Evolutionary conservation across 129 eudicot genomes (phyloP), one percentile per base, ranked within the genome.

Genomic region (Arctium minus): DNA sequence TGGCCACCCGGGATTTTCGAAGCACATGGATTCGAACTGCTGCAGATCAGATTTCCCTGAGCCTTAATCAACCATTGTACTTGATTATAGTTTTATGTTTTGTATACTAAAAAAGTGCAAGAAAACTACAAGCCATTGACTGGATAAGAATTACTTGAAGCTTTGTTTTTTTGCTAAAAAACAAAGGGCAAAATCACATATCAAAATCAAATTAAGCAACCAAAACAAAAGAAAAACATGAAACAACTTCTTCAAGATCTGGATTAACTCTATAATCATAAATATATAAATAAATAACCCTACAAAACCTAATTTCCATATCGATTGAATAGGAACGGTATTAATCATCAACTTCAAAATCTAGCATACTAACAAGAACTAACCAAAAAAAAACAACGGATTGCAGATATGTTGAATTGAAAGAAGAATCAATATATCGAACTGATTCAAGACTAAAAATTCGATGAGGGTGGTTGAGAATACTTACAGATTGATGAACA

Each of bases 401-500:
- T 39, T 31, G 17, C 33, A 73, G 5, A 64, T 60, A 38, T 12
- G 13, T 60, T 1, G 3, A 68, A 65, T 8, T 65, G 30, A 73
- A 56, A 10, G 13, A 39, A 79, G 8, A 67, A 13, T 37, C 40
- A 67, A 68, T 62, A 72, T 22, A 22, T 50, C 40, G 10, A 72
- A 72, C 10, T 10, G 39, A 72, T 33, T 18, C 8, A 53, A 74
- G 2, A 39, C 32, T 73, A 31, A 29, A 62, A 81, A 38, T 5
- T 18, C 68, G 1, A 18, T 18, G 1, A 15, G 46, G 32, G 80
- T 31, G 2, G 13, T 8, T 4, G 31, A 15, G 64, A 32, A 73
- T 17, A 82, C 85, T 17, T 82, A 82, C 85, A 82, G 75, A 31
- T 60, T 75, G 48, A 74, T 74, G 10, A 64, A 64, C 22, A n/a